Evolutionary conservation across 257 asterid genomes (phyloP), one percentile per base, ranked within the genome.

Genomic region (Lycium barbarum): DNA sequence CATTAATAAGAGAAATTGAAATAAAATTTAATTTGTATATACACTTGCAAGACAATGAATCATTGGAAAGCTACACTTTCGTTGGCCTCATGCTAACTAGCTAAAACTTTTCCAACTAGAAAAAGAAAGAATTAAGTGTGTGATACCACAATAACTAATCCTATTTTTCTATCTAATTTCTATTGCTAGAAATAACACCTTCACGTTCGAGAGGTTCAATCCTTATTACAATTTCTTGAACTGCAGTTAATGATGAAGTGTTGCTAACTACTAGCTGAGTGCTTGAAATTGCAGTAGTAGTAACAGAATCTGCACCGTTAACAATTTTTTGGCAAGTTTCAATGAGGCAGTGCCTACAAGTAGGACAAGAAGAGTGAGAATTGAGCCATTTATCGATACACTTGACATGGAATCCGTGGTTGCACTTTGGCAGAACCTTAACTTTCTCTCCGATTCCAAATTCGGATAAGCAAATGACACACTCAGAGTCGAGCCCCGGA

Each of bases 361-460:
- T 76, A 76, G 82, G 82, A 9, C 82, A 76, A 76, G 82, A 76
- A 0, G 82, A 76, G 3, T 76, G 65, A 1, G 82, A 76, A 51
- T 51, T 76, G 2, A 76, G 63, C 82, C 82, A 76, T 51, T 76
- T 51, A 53, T 76, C 82, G 1, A 76, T 51, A 26, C 82, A 76
- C 8, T 51, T 22, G 47, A 76, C 26, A 5, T 76, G 82, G 45
- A 76, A 76, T 7, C 47, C 47, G 51, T 76, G 82, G 5, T 76
- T 51, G 47, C 82, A 76, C 15, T 76, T 76, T 0, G 82, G 63
- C 38, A 76, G 26, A 76, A 76, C 14, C 22, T 76, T 76, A 76
- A 76, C 8, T 51, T 26, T 76, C 20, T 76, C 82, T 76, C 82
- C 63, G 7, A 51, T 1, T 8, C 7, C 1, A 5, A 51, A 76